A percentile compares a stretch with the other conserved stretches of the same genome.
phyloP scores from a whole-genome alignment of 306 rosid species.

The Cucumis melo region DNA sequence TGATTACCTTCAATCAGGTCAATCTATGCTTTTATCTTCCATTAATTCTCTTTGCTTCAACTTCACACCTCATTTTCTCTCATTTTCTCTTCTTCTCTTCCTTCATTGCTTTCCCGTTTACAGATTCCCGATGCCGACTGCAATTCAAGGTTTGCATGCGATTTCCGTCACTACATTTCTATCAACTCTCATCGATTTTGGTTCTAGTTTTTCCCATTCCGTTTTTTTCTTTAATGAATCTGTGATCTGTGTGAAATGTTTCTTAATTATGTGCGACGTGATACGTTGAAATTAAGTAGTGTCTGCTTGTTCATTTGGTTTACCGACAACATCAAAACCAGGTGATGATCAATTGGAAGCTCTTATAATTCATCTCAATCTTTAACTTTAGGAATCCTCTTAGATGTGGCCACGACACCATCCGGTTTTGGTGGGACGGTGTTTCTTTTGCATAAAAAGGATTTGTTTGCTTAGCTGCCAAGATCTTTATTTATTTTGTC shows the following conservation, averaged over 20 bases:
- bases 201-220: not conserved
- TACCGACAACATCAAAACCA: not conserved
- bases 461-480: not conserved
- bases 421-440: not conserved
- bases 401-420: conserved; percentile 1
- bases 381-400: not conserved
- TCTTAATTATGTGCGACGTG: not conserved
- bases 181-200: not conserved
- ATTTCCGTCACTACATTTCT: not conserved
- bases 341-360: not conserved
- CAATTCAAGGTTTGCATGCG: not conserved
- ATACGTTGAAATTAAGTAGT: not conserved
- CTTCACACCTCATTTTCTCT: not conserved
- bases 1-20: not conserved
- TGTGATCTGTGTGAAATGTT: not conserved
- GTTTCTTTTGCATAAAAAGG: not conserved
- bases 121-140: not conserved
- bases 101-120: not conserved
- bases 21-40: not conserved
- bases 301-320: not conserved
- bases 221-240: not conserved
- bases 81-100: not conserved
- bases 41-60: not conserved
- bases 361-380: not conserved
- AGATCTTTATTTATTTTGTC: not conserved